A percentile compares a stretch with the other conserved stretches of the same genome.
These are phyloP conservation scores for Crithidia fasciculata DNA, from an alignment of 208 protist species.

Conservation along the genomic window DNA sequence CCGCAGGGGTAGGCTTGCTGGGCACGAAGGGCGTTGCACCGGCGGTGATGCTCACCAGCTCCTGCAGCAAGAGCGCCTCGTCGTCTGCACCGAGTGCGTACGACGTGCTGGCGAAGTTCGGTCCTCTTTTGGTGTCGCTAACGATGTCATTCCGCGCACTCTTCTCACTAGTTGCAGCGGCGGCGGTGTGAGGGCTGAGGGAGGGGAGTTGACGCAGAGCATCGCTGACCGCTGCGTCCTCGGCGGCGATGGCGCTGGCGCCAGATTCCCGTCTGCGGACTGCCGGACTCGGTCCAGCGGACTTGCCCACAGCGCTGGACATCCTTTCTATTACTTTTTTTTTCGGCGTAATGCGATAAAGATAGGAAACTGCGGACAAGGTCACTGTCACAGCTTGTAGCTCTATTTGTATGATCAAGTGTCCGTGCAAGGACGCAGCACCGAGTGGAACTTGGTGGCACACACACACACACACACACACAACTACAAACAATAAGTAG, in stretches of 20 bases:
- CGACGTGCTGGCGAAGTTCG: neutral
- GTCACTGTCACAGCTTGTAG: too few species aligned
- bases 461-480: too few species aligned
- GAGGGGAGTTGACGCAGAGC: conserved; percentile 9
- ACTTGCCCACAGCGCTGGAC: neutral
- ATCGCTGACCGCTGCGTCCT: conserved; percentile 6
- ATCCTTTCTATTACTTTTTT: neutral
- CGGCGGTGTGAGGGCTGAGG: neutral
- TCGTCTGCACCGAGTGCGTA: conserved; percentile 27
- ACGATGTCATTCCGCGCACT: too few species aligned
- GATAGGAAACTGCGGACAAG: too few species aligned
- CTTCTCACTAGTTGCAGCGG: neutral
- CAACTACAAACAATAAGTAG: too few species aligned
- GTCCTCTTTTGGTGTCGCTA: too few species aligned
- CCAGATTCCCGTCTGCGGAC: neutral
- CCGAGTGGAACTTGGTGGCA: too few species aligned
- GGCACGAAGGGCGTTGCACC: conserved; percentile 26
- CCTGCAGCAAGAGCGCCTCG: conserved; percentile 38
- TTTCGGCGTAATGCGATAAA: too few species aligned
- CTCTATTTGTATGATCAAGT: too few species aligned
- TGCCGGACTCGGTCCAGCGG: neutral
- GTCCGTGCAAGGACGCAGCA: too few species aligned
- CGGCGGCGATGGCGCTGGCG: neutral
- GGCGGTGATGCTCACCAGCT: conserved; percentile 38
- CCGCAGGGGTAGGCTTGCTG: neutral